Conservation (phyloP, 176 grass and related monocot genomes). For the Carex cristatella region DNA sequence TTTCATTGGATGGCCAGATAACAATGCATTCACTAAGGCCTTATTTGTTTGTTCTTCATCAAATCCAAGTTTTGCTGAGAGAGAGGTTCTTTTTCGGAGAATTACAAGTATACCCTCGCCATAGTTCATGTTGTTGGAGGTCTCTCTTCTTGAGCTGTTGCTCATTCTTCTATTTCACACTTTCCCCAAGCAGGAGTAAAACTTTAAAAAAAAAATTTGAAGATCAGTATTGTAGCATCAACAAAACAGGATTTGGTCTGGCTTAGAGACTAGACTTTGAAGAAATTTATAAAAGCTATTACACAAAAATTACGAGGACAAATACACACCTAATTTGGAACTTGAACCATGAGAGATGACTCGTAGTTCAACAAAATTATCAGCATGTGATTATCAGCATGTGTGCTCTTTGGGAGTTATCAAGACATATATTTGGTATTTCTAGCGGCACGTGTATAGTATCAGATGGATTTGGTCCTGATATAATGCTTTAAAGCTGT, state of each 20-base stretch:
- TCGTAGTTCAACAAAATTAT: background rate
- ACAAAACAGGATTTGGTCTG: background rate
- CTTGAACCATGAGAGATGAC: background rate
- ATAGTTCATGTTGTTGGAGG: background rate
- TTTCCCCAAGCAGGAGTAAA: background rate
- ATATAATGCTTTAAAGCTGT: background rate
- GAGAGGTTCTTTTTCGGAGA: conserved; percentile 1
- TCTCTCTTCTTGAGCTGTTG: background rate
- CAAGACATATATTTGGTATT: background rate
- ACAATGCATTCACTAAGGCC: background rate
- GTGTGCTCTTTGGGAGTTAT: background rate
- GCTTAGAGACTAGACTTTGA: background rate
- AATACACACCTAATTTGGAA: background rate
- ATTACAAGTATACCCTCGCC: background rate
- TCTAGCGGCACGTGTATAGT: background rate
- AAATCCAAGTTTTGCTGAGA: background rate
- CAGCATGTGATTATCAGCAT: background rate
- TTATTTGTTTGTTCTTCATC: conserved; percentile 9
- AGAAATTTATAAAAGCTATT: background rate
- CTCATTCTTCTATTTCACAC: too few relatives aligned
- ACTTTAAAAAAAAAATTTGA: conserved; percentile 5
- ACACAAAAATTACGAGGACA: background rate
- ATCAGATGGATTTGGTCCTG: background rate
- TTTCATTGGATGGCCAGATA: conserved; percentile 15
- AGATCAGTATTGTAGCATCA: background rate